These are phyloP conservation scores for Yamadazyma membranifaciens DNA, from an alignment of 1,139 yeast genomes.

Conservation along the genomic window DNA sequence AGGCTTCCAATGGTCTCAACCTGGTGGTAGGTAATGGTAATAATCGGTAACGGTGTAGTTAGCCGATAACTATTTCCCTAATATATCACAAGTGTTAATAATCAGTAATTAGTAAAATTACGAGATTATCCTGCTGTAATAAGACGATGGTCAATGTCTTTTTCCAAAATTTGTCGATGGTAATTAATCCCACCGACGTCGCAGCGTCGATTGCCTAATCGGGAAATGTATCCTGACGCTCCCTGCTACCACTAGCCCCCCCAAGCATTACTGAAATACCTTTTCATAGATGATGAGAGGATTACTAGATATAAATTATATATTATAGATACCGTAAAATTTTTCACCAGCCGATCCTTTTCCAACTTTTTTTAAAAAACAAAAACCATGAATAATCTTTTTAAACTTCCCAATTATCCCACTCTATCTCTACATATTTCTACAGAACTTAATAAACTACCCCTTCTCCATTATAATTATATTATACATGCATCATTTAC, in stretches of 20 bases:
- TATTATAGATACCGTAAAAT: neutral
- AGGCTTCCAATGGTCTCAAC: too few relatives aligned
- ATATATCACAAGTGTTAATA: too few relatives aligned
- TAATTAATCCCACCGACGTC: neutral
- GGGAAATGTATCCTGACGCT: neutral
- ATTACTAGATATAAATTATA: too few relatives aligned
- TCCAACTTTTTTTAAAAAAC: conserved; percentile 2
- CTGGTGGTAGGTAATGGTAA: too few relatives aligned
- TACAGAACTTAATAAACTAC: neutral
- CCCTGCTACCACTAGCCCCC: neutral
- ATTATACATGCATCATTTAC: too few relatives aligned
- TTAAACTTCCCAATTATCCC: conserved; percentile 1
- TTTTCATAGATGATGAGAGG: too few relatives aligned
- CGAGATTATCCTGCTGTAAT: too few relatives aligned
- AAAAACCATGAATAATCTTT: conserved; percentile 3
- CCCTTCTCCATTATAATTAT: neutral
- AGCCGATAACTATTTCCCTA: too few relatives aligned
- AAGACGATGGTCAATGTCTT: neutral
- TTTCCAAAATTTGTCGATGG: neutral
- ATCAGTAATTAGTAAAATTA: too few relatives aligned
- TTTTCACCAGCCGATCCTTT: conserved; percentile 1
- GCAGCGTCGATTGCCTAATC: neutral
- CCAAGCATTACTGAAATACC: too few relatives aligned
- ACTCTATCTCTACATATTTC: neutral
- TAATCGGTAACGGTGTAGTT: too few relatives aligned